A percentile compares a stretch with the other conserved stretches of the same genome.
Conservation (phyloP, 345 rosid genomes). For the Linum lewisii region DNA sequence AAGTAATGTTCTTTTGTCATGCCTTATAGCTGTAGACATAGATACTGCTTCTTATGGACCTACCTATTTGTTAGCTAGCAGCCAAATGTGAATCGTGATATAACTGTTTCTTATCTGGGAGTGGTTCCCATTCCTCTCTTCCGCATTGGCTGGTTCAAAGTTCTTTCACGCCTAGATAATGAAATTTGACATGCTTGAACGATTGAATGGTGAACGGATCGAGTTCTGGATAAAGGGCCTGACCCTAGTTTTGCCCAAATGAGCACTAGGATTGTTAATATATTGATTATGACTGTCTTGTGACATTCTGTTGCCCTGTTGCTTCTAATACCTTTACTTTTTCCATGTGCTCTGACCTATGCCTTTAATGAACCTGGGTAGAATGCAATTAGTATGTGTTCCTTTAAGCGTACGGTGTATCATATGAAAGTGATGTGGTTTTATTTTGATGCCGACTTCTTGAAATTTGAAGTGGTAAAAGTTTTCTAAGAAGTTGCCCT, state of each 20-base stretch:
- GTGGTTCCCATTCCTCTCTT: not conserved
- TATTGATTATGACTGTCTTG: too few species aligned
- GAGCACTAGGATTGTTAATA: too few species aligned
- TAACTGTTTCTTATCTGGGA: not conserved
- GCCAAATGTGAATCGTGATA: too few species aligned
- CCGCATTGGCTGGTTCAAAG: not conserved
- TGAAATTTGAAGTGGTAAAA: not conserved
- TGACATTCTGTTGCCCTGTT: too few species aligned
- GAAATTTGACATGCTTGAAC: not conserved
- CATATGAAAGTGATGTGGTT: not conserved
- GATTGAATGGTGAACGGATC: not conserved
- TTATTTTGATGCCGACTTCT: not conserved
- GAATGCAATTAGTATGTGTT: not conserved
- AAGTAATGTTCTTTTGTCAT: constrained; percentile 39
- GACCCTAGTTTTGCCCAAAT: too few species aligned
- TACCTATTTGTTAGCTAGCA: not conserved
- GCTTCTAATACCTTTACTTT: too few species aligned
- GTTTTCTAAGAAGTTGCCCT: not conserved
- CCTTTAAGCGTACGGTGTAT: too few species aligned
- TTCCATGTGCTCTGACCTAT: too few species aligned
- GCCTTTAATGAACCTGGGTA: too few species aligned
- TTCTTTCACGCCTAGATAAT: not conserved
- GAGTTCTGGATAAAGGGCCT: too few species aligned
- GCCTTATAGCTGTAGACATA: not conserved
- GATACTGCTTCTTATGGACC: not conserved